phyloP scores from a whole-genome alignment of 257 asterid genomes.

The Nyctanthes arbortristis region DNA sequence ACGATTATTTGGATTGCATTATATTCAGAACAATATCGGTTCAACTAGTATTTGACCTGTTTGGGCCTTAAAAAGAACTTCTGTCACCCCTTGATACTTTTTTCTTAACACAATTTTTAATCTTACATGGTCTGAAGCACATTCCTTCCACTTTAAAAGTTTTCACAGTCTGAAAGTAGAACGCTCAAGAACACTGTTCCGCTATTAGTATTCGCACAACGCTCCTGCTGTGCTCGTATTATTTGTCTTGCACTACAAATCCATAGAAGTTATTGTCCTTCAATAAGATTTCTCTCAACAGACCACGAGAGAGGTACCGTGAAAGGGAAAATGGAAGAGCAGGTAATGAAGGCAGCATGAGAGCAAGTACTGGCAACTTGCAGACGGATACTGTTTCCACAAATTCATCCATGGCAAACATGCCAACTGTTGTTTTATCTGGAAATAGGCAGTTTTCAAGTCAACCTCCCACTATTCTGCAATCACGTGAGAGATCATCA shows the following conservation, averaged over 20 bases:
- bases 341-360: constrained; percentile 55
- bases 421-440: constrained; percentile 50
- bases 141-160: too few relatives aligned
- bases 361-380: constrained; percentile 43
- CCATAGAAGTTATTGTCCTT: not conserved
- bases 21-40: constrained; percentile 9
- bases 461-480: constrained; percentile 72
- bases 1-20: constrained; percentile 4
- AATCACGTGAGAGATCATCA: constrained; percentile 75
- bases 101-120: not conserved
- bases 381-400: constrained; percentile 45
- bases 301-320: constrained; percentile 79
- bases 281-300: constrained; percentile 23
- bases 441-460: constrained; percentile 70
- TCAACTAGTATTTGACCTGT: not conserved
- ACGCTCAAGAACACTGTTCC: not conserved
- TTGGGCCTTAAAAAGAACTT: not conserved
- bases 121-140: not conserved
- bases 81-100: not conserved
- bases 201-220: not conserved
- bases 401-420: constrained; percentile 26
- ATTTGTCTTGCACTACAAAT: not conserved
- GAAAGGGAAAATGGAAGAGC: constrained; percentile 81
- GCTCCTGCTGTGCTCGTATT: not conserved
- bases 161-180: too few relatives aligned